phyloP scores from a whole-genome alignment of 768 basidiomycete genomes.

The Russula earlei region DNA sequence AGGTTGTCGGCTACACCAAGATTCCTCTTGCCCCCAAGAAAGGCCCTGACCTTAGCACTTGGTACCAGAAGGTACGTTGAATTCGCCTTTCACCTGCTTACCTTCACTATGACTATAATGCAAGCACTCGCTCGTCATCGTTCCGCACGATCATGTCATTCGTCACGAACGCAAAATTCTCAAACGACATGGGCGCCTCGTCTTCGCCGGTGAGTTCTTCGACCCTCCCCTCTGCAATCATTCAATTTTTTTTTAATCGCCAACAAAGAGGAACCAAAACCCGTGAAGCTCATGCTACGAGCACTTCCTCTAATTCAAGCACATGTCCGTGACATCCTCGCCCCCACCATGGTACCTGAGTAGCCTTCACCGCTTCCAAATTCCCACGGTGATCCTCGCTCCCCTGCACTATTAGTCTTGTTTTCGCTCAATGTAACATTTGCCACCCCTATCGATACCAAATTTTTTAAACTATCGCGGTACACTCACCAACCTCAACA shows the following conservation, averaged over 20 bases:
- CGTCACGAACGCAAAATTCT: conserved; percentile 33
- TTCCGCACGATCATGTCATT: conserved; percentile 55
- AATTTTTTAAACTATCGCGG: conserved; percentile 6
- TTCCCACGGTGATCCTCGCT: background rate
- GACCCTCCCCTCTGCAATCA: background rate
- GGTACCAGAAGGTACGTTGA: conserved; percentile 60
- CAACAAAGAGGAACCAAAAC: conserved; percentile 52
- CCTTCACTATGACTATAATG: conserved; percentile 2
- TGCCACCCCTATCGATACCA: conserved; percentile 13
- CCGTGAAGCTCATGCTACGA: conserved; percentile 60
- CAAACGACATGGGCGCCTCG: conserved; percentile 56
- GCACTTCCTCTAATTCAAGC: conserved; percentile 18
- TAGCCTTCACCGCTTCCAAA: background rate
- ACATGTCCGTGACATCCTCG: conserved; percentile 13
- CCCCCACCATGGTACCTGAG: background rate
- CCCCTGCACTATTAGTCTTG: background rate
- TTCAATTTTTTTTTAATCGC: background rate
- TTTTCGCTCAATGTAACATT: conserved; percentile 5
- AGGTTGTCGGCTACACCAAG: conserved; percentile 18
- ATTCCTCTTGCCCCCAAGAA: conserved; percentile 20
- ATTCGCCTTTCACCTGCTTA: background rate
- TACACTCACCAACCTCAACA: background rate
- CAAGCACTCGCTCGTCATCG: conserved; percentile 63
- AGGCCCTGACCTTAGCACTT: conserved; percentile 26
- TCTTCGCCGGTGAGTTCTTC: conserved; percentile 46